Percentiles rank a stretch among this genome's conserved stretches.
These are phyloP conservation scores for Venturia asperata DNA, from an alignment of 2,329 filamentous ascomycete species.

Conservation along the genomic window DNA sequence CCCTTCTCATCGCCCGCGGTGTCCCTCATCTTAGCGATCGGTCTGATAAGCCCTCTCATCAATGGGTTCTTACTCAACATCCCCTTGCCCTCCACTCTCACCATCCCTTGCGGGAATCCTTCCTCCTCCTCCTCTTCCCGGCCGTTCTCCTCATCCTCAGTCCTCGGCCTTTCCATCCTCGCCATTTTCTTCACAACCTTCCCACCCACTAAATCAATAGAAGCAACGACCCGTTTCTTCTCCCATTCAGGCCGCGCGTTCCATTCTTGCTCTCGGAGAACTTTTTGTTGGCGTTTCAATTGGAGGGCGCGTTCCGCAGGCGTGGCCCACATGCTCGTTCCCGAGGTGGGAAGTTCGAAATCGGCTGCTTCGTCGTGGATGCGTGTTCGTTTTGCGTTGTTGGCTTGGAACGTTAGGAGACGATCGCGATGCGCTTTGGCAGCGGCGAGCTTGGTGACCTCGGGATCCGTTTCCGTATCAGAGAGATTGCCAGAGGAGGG, in stretches of 20 bases:
- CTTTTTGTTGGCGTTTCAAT: conserved; percentile 76
- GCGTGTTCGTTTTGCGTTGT: conserved; percentile 76
- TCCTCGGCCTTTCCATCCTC: conserved; percentile 49
- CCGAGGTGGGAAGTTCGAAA: conserved; percentile 54
- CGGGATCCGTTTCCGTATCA: conserved; percentile 31
- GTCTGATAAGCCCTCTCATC: conserved; percentile 57
- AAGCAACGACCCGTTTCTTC: conserved; percentile 76
- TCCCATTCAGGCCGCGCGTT: conserved; percentile 79
- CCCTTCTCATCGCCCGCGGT: conserved; percentile 34
- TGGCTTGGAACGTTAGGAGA: conserved; percentile 72
- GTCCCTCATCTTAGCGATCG: conserved; percentile 45
- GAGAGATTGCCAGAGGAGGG: conserved; percentile 26
- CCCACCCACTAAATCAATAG: conserved; percentile 71
- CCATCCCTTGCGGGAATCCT: neutral
- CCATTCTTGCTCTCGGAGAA: conserved; percentile 81
- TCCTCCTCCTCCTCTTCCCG: conserved; percentile 24
- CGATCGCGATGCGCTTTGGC: conserved; percentile 75
- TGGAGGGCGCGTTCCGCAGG: conserved; percentile 76
- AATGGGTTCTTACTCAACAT: conserved; percentile 51
- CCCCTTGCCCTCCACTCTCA: conserved; percentile 24
- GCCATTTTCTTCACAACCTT: conserved; percentile 69
- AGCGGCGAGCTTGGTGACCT: conserved; percentile 54
- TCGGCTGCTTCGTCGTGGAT: conserved; percentile 81
- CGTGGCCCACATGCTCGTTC: conserved; percentile 72
- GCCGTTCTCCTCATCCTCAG: conserved; percentile 45